Evolutionary conservation across 2,329 filamentous ascomycete genomes (phyloP).

Genomic region (Chaetomium sp.): DNA sequence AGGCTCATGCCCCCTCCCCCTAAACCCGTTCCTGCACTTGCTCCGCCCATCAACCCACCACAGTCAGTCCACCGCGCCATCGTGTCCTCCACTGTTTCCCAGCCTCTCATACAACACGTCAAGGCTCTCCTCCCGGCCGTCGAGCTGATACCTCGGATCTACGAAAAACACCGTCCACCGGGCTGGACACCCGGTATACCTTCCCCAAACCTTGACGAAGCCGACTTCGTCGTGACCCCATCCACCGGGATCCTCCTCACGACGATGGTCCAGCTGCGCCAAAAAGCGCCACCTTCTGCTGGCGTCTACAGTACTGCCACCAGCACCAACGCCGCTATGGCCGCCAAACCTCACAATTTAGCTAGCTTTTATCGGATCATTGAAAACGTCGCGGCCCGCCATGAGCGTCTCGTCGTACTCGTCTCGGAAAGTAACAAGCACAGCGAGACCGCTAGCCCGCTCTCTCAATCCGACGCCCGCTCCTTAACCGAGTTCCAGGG

Average conservation of each 20-base stretch:
- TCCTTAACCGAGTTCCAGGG: slow-evolving; percentile 45
- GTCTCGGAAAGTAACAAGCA: slow-evolving; percentile 48
- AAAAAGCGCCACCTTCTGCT: slow-evolving; percentile 53
- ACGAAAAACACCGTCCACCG: slow-evolving; percentile 21
- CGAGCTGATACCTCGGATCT: slow-evolving; percentile 26
- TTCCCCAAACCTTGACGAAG: slow-evolving; percentile 47
- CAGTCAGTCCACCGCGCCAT: slow-evolving; percentile 19
- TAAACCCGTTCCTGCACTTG: slow-evolving; percentile 14
- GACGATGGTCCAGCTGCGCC: slow-evolving; percentile 64
- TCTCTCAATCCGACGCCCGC: slow-evolving; percentile 36
- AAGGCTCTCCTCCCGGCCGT: slow-evolving; percentile 23
- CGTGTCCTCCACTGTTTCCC: slow-evolving; percentile 20
- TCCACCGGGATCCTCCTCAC: slow-evolving; percentile 63
- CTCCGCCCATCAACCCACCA: slow-evolving; percentile 17
- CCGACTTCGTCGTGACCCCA: slow-evolving; percentile 68
- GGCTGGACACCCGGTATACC: slow-evolving; percentile 23
- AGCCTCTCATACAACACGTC: slow-evolving; percentile 13
- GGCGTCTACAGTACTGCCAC: too few relatives aligned
- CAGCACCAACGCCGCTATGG: slow-evolving; percentile 29
- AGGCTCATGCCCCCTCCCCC: slow-evolving; percentile 13
- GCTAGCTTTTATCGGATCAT: slow-evolving; percentile 48
- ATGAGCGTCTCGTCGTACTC: slow-evolving; percentile 62
- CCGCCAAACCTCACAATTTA: slow-evolving; percentile 25
- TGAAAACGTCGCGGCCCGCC: slow-evolving; percentile 46
- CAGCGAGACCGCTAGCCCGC: slow-evolving; percentile 36